phyloP scores from a whole-genome alignment of 306 rosid species.

The Acacia melanoxylon region DNA sequence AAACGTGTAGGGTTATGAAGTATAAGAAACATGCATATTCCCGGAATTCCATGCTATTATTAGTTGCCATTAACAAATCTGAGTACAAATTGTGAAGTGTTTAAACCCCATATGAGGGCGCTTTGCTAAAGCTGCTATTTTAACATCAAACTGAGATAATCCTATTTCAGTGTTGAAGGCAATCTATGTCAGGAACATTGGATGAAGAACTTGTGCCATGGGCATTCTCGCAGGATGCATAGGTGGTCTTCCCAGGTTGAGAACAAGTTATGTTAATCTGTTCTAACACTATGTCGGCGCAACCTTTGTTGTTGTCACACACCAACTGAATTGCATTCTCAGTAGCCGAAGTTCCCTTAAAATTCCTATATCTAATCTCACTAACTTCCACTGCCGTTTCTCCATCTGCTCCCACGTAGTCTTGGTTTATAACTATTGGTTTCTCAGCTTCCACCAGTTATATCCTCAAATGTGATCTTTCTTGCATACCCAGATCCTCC shows the following conservation, averaged over 20 bases:
- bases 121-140: not conserved
- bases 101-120: not conserved
- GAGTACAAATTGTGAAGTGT: not conserved
- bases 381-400: conserved; percentile 33
- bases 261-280: conserved; percentile 12
- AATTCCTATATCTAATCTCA: conserved; percentile 31
- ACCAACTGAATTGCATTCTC: conserved; percentile 23
- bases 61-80: not conserved
- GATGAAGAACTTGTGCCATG: conserved; percentile 5
- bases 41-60: not conserved
- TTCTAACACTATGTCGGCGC: conserved; percentile 31
- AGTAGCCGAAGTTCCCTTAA: conserved; percentile 37
- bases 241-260: not conserved
- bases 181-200: conserved; percentile 34
- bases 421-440: conserved; percentile 47
- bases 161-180: conserved; percentile 10
- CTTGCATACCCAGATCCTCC: conserved; percentile 58
- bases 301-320: conserved; percentile 26
- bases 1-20: not conserved
- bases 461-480: conserved; percentile 46
- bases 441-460: conserved; percentile 20
- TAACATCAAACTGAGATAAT: not conserved
- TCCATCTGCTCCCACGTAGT: conserved; percentile 8
- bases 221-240: conserved; percentile 32
- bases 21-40: not conserved